Evolutionary conservation across 208 protist genomes (phyloP).

Genomic region (Leishmania tarentolae): DNA sequence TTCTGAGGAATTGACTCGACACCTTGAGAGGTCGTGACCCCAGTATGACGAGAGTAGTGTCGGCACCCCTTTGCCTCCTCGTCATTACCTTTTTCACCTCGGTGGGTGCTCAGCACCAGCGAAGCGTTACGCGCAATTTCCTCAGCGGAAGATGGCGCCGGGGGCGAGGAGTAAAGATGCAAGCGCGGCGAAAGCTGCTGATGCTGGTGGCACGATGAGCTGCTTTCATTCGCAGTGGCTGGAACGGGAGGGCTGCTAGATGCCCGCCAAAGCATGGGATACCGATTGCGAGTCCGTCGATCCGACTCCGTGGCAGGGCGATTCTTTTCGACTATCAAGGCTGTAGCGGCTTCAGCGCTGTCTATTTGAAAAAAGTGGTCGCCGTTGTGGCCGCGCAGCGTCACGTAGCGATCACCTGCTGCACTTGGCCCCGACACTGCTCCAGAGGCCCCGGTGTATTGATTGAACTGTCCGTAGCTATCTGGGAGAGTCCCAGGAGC

Average conservation of each 20-base stretch:
- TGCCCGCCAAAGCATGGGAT: constrained; percentile 1
- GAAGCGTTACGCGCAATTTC: background rate
- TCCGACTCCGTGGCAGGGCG: constrained; percentile 7
- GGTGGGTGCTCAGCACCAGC: background rate
- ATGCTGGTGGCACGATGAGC: constrained; percentile 6
- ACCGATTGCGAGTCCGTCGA: constrained; percentile 10
- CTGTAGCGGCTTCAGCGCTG: constrained; percentile 7
- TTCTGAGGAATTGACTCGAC: background rate
- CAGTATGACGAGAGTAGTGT: constrained; percentile 15
- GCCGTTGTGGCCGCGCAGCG: background rate
- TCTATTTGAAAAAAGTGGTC: constrained; percentile 18
- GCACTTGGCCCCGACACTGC: background rate
- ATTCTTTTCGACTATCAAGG: constrained; percentile 5
- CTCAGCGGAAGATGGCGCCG: background rate
- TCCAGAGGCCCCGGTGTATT: background rate
- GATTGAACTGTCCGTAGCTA: constrained; percentile 19
- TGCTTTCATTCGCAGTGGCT: background rate
- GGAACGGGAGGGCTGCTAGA: constrained; percentile 6
- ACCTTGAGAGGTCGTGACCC: constrained; percentile 5
- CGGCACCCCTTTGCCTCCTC: constrained; percentile 19
- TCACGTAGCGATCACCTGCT: background rate
- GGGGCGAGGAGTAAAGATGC: constrained; percentile 1
- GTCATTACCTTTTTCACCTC: constrained; percentile 4
- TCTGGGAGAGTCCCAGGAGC: constrained; percentile 14
- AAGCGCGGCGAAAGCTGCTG: constrained; percentile 11